Evolutionary conservation across 345 rosid genomes (phyloP), one percentile per base, ranked within the genome.

Genomic region (Eutrema japonicum): DNA sequence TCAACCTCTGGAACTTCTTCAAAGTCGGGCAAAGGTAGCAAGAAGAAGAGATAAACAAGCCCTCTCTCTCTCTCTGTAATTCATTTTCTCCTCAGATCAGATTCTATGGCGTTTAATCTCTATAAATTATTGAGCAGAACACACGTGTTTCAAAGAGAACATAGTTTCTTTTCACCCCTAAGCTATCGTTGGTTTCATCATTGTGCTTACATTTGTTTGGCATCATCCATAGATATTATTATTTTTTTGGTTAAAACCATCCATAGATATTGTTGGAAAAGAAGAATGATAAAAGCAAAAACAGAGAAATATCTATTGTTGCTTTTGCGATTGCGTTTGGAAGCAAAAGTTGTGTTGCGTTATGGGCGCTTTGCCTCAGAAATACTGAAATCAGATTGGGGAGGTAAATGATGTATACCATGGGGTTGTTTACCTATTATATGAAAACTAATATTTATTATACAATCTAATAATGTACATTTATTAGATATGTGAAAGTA

Each of bases 1-100:
- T 78, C 87, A 66, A 65, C 74, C 27, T 45, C 87, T 29, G 81
- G 74, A 13, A 61, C 55, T 72, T 73, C 78, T 45, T 78, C 81
- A 54, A 88, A 92, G 81, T 80, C 92, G 7, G 90, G 93, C 53
- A 92, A 90, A 83, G 86, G 92, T 46, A 87, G 96, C 51, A 92
- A 65, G 71, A 95, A 92, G 89, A 92, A 87, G 87, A 82, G 96
- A 84, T 88, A 82, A 73, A 70, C 60, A 13, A 63, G 16, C 22
- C 6, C 48, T 18, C 22, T 46, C 29, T 58, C 11, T 38, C 7
- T 18, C 6, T 18, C 11, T 57, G 10, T 33, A 64, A 7, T 30
- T 55, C 14, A 30, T 63, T 70, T 47, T 54, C 58, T 69, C 5
- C 41, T 27, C 13, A 3, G 38, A 61, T 61, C 58, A 45, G 64